Base-by-base conservation (phyloP, 2,329 filamentous ascomycete species). In the Chrysosporium keratinophilum region DNA sequence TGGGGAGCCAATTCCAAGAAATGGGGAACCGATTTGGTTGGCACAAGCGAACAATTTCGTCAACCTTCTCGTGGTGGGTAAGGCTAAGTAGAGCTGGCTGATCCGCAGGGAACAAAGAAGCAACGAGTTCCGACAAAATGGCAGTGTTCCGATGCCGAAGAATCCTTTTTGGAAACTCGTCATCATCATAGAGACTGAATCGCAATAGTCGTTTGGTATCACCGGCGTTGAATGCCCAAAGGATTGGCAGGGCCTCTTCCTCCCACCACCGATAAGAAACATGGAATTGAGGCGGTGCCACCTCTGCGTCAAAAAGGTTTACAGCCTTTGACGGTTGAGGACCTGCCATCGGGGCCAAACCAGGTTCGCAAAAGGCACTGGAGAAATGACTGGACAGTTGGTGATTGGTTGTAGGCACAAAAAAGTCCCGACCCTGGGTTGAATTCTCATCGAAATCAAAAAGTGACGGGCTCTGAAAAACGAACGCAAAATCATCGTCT, bases 241-340 rank as follows among this genome's bases (percentile, higher is more conserved):
- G 62, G 5, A 69, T 61, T 1, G 67, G 65, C 0, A 60, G 63
- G 1, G 68, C 67, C 50, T 71, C 69, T 44, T 70, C 69, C 51
- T 71, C 70, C 69, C 69, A 72, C 68, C 69, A 72, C 47, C 64
- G 64, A 54, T 68, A 71, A 1, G 61, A 42, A 2, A 64, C 55
- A 33, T 60, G 61, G 50, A 69, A 68, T 4, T 57, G 62, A n/a
- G 69, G 68, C 35, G 56, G 52, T 39, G 50, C 48, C 51, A 54
- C 41, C 15, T 57, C 43, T 44, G 51, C 12, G 2, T 54, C 23
- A 33, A 56, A 56, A 0, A 52, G 35, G 40, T 12, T 37, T 42
- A 12, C 45, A n/a, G 14, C 12, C 17, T 42, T 41, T 10, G 12
- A 35, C 15, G 44, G 14, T 15, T 52, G 41, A 9, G 20, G 9